Conservation (phyloP, 2,329 filamentous ascomycete species). For the Fusarium albidum region DNA sequence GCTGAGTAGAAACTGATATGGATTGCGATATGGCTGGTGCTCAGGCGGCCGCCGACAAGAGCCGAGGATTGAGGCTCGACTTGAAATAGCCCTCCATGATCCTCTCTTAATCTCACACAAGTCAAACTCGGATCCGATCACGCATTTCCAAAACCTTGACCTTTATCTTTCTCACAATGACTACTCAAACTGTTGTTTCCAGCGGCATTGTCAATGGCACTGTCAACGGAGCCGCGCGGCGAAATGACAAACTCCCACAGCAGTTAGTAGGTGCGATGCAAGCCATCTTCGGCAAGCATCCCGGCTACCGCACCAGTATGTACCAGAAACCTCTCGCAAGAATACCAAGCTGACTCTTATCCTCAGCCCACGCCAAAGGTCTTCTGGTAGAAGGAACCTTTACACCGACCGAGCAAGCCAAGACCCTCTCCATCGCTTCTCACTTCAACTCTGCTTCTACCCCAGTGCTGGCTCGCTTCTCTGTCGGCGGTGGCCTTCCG, state of each 20-base stretch:
- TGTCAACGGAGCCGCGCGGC: background rate
- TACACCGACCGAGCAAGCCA: conserved; percentile 14
- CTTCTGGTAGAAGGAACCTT: conserved; percentile 20
- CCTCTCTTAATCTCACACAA: background rate
- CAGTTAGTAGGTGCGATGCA: conserved; percentile 24
- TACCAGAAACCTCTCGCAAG: rapidly evolving
- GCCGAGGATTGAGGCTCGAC: background rate
- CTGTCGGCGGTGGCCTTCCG: conserved; percentile 18
- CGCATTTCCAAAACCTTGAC: background rate
- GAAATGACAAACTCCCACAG: conserved; percentile 3
- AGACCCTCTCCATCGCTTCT: conserved; percentile 11
- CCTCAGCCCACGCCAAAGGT: conserved; percentile 20
- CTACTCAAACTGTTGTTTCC: background rate
- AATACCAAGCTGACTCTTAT: background rate
- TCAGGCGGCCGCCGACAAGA: too few relatives aligned
- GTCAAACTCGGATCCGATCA: background rate
- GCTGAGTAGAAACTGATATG: too few relatives aligned
- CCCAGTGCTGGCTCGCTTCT: conserved; percentile 19
- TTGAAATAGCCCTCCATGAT: background rate
- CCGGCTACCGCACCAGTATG: conserved; percentile 23
- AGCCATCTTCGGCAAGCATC: conserved; percentile 22
- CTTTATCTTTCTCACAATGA: background rate
- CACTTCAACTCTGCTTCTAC: conserved; percentile 20
- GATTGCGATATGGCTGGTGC: too few relatives aligned
- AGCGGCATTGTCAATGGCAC: background rate